Evolutionary conservation across 1,139 yeast species (phyloP), one percentile per base, ranked within the genome.

Genomic region (Yamadazyma blattariae): DNA sequence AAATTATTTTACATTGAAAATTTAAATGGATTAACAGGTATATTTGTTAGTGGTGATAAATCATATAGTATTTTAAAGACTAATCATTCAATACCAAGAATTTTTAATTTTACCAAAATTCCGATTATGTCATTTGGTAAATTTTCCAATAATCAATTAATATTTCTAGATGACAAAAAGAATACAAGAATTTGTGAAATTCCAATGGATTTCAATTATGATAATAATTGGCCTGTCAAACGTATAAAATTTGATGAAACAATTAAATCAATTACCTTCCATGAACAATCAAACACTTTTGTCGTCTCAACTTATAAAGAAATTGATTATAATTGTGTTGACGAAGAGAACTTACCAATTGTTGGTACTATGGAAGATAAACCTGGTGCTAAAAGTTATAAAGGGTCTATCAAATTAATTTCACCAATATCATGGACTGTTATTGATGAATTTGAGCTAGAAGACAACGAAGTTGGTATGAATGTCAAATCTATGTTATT

Each of bases 361-460:
- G 78, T 77, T 5, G 94, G 92, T 1, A 62, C 71, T 4, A 71
- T 72, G 39, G 74, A 71, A 12, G 59, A 48, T 49, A 68, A 45
- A 56, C 74, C 54, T 55, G 48, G 75, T 18, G 88, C 86, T 0
- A 52, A 51, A 15, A 65, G 80, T 3, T 80, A 67, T 45, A 74
- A 76, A 43, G 84, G 95, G 17, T 67, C 71, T 2, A 52, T 90
- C 8, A 74, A 80, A 39, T 62, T 90, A 31, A 51, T 90, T 0
- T 84, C 94, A 1, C 92, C 96, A 0, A 64, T 65, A 30, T 79
- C 79, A 14, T 89, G 96, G 96, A 64, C 78, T 1, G 75, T 82
- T 0, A 82, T 89, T 48, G 97, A 89, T 49, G 71, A 74, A 13
- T 57, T 82, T 32, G 82, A 78, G 27, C 66, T 86, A 32, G 79